phyloP scores from a whole-genome alignment of 371 early-diverging fungal genomes.

The Rhizopus delemar region DNA sequence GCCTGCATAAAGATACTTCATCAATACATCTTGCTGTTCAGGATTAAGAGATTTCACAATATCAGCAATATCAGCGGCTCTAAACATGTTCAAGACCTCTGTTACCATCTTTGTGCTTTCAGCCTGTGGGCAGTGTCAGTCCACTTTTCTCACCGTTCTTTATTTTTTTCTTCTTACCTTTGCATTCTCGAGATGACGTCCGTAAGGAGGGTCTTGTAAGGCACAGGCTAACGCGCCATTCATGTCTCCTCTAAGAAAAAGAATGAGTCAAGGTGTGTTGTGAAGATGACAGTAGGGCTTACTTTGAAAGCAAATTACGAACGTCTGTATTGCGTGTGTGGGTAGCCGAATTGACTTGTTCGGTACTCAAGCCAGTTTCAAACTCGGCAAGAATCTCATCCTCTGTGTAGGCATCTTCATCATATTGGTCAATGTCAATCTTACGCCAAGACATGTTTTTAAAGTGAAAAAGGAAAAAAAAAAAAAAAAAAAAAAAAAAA shows the following conservation, averaged over 20 bases:
- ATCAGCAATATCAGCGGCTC: constrained; percentile 66
- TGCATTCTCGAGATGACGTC: constrained; percentile 62
- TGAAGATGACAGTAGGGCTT: constrained; percentile 1
- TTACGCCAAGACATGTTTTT: constrained; percentile 68
- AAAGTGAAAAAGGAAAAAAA: neutral
- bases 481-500: neutral
- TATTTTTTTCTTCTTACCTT: constrained; percentile 56
- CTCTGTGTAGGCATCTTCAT: constrained; percentile 76
- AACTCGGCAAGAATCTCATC: constrained; percentile 56
- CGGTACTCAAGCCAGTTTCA: constrained; percentile 41
- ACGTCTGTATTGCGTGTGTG: constrained; percentile 64
- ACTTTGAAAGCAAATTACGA: constrained; percentile 56
- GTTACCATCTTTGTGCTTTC: constrained; percentile 75
- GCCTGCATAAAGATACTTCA: constrained; percentile 91
- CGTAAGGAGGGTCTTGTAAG: constrained; percentile 86
- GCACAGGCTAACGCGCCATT: constrained; percentile 67
- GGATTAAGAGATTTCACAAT: constrained; percentile 61
- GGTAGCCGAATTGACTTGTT: constrained; percentile 59
- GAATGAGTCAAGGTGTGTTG: neutral
- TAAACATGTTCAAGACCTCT: constrained; percentile 75
- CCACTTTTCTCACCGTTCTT: neutral
- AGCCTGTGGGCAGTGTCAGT: constrained; percentile 36
- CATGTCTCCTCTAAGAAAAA: constrained; percentile 61
- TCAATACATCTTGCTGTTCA: constrained; percentile 75
- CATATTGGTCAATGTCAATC: constrained; percentile 80